These are phyloP conservation scores for Nitzschia sp. DNA, from an alignment of 108 stramenopile genomes.

Conservation along the genomic window DNA sequence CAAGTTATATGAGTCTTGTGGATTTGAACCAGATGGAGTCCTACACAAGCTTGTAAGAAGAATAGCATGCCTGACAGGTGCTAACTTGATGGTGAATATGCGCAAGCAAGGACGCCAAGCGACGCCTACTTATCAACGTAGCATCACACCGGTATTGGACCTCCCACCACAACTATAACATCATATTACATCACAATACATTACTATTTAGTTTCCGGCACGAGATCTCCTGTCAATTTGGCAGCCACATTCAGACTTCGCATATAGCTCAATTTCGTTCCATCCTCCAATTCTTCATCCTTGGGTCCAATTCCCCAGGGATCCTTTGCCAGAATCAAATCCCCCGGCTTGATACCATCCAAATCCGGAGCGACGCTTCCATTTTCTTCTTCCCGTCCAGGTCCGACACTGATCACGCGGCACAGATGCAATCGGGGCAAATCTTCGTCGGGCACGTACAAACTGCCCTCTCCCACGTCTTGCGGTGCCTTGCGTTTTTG, in stretches of 20 bases:
- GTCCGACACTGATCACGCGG: conserved; percentile 72
- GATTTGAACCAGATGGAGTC: background rate
- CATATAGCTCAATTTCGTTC: conserved; percentile 88
- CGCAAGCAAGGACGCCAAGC: no score
- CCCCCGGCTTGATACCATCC: conserved; percentile 76
- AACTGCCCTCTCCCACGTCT: conserved; percentile 45
- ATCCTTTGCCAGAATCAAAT: conserved; percentile 83
- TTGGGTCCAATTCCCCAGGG: conserved; percentile 94
- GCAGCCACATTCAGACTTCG: conserved; percentile 79
- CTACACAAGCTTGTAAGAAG: background rate
- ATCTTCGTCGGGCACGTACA: conserved; percentile 83
- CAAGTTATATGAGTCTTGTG: background rate
- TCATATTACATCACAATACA: no score
- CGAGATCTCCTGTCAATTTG: conserved; percentile 58
- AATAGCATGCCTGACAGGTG: background rate
- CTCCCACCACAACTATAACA: no score
- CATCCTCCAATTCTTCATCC: conserved; percentile 85
- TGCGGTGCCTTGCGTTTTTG: conserved; percentile 55
- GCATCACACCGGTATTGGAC: no score
- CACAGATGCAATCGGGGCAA: conserved; percentile 83
- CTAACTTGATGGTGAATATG: background rate
- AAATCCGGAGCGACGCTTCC: conserved; percentile 55
- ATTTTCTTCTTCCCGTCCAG: conserved; percentile 29
- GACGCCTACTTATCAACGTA: no score
- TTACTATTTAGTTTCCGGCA: no score